Base-by-base conservation (phyloP, 225 moss, liverwort and hornwort genomes). In the Climacium dendroides region DNA sequence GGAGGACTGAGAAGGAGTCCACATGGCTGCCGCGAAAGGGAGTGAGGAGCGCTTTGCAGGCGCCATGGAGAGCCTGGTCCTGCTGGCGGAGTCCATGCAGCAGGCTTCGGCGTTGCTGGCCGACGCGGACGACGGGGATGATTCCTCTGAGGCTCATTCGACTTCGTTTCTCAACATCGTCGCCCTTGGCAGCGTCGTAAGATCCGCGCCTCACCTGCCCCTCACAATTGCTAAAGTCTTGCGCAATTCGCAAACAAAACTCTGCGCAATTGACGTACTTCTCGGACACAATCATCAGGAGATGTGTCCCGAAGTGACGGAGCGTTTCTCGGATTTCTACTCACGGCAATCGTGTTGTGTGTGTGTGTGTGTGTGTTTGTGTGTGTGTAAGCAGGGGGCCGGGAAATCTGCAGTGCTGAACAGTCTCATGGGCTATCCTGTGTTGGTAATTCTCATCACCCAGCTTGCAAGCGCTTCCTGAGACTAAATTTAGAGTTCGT, bases 391-490 rank as follows among this genome's bases (percentile, higher is more conserved):
- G 78, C 97, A 98, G 98, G 95, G 98, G 79, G 96, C 98, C 50
- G 98, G 97, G 61, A 98, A 98, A 88, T 98, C 98, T 78, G 98
- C 98, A 84, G 97, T 98, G 83, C 92, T 98, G 28, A 98, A 98
- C 85, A 97, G 96, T 89, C 95, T 98, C 81, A 95, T 98, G 91
- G 97, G 97, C 66, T 87, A 93, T 89, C 98, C 98, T 74, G 97
- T 98, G 67, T 87, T 98, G 97, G 98, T 98, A 89, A 87, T 88
- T 86, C n/a, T 66, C 82, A 53, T 59, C 78, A 82, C 79, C 18
- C 63, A 73, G 83, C 70, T 48, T 80, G 80, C 80, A 71, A 80
- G 39, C 15, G 15, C 26, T 87, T 74, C 52, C 74, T 79, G 35
- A 25, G 25, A 74, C 41, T n/a, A 81, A 78, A 41, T 35, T 62